Conservation (phyloP, 2,329 filamentous ascomycete species). For the Stachybotrys echinatus region DNA sequence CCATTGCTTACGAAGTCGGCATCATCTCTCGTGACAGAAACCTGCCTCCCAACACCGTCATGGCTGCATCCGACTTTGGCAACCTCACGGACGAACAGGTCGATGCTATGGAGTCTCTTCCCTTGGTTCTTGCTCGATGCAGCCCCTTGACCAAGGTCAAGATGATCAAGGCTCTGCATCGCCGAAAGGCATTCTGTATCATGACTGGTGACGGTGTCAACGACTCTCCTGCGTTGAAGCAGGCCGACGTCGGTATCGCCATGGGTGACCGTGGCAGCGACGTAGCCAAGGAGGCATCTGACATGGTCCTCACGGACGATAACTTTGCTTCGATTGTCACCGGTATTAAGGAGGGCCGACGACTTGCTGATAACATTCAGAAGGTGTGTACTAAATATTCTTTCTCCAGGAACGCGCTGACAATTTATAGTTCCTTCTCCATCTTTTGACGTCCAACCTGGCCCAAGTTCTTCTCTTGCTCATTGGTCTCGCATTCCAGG, state of each 20-base stretch:
- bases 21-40: slow-evolving; percentile 41
- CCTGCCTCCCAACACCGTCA: slow-evolving; percentile 41
- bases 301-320: slow-evolving; percentile 84
- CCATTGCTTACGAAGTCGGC: slow-evolving; percentile 61
- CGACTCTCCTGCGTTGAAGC: slow-evolving; percentile 67
- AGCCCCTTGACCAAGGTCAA: slow-evolving; percentile 68
- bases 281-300: slow-evolving; percentile 74
- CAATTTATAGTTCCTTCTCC: slow-evolving; percentile 49
- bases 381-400: slow-evolving; percentile 42
- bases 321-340: slow-evolving; percentile 79
- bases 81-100: slow-evolving; percentile 56
- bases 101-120: slow-evolving; percentile 54
- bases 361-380: slow-evolving; percentile 69
- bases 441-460: slow-evolving; percentile 64
- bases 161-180: slow-evolving; percentile 69
- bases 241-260: slow-evolving; percentile 70
- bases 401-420: not conserved
- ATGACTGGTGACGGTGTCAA: slow-evolving; percentile 76
- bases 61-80: slow-evolving; percentile 60
- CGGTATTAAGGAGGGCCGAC: slow-evolving; percentile 65
- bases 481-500: slow-evolving; percentile 65
- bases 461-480: slow-evolving; percentile 65
- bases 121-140: slow-evolving; percentile 64
- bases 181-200: slow-evolving; percentile 62
- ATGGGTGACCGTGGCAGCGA: slow-evolving; percentile 69